Base-by-base conservation (phyloP, 129 eudicot genomes). In the Flaveria linearis region DNA sequence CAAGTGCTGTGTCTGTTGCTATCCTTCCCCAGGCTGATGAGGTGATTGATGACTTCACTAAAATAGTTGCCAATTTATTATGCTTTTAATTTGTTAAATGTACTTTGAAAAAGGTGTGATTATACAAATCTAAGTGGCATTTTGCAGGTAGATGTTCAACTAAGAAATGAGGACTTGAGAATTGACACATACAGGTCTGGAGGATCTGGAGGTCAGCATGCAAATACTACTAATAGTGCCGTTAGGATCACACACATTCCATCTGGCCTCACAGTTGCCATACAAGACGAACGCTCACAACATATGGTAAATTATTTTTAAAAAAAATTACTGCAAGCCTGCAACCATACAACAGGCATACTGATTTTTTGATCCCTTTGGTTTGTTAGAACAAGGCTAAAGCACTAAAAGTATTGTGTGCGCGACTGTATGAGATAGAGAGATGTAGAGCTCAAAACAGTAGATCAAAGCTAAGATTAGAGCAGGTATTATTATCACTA, bases 131-230 rank as follows among this genome's bases (percentile, higher is more conserved):
- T 28, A 69, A 78, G 39, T 62, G 33, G 20, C 3, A 23, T 80
- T 84, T 47, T 81, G 80, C 92, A 95, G 99, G 97, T 95, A 57
- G 99, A 95, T 74, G 94, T 95, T 61, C 86, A 89, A 39, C 82
- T 95, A 84, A 85, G 91, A 82, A 89, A 81, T 46, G 99, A 95
- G 51, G 97, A 95, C 75, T 78, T 95, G 78, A 87, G 87, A 82
- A 86, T 87, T 63, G 99, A 95, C 82, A 91, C 99, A 9, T 95
- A 95, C 65, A 90, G 97, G 70, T 91, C 97, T 28, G 99, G 99
- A 52, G 99, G 99, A 76, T 87, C 97, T 17, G 99, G 99, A 63
- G 99, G 99, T 69, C 97, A 91, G 82, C 96, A 89, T 85, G 97
- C 92, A 68, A 95, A 95, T 81, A 91, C 99, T 69, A 95, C 97